Evolutionary conservation across 441 rosid species (phyloP).

Genomic region (Kokia cookei): DNA sequence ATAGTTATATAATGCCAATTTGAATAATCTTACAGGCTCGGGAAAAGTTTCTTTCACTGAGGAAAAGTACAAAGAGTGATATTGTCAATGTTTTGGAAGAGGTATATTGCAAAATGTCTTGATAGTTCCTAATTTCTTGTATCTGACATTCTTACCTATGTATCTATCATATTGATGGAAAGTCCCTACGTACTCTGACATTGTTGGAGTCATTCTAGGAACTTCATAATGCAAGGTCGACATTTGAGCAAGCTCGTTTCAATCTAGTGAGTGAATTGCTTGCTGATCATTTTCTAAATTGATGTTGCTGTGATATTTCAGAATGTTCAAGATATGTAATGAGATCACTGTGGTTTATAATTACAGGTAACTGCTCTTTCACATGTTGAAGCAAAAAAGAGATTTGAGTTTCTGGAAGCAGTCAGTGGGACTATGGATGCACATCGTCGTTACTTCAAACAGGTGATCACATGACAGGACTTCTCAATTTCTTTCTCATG

Average conservation of each 20-base stretch:
- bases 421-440: slow-evolving; percentile 99
- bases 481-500: slow-evolving; percentile 9
- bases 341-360: not conserved
- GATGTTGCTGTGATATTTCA: slow-evolving; percentile 1
- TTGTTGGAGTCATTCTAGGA: slow-evolving; percentile 47
- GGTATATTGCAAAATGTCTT: slow-evolving; percentile 35
- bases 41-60: slow-evolving; percentile 91
- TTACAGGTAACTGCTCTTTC: slow-evolving; percentile 87
- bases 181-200: not conserved
- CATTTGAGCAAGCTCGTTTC: slow-evolving; percentile 94
- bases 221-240: slow-evolving; percentile 83
- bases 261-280: slow-evolving; percentile 56
- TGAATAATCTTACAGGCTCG: slow-evolving; percentile 60
- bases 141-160: not conserved
- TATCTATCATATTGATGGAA: slow-evolving; percentile 7
- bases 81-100: slow-evolving; percentile 77
- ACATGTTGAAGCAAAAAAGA: slow-evolving; percentile 93
- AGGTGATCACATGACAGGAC: slow-evolving; percentile 32
- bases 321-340: not conserved
- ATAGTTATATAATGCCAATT: not conserved
- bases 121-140: not conserved
- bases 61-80: slow-evolving; percentile 87
- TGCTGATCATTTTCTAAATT: not conserved
- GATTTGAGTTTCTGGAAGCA: slow-evolving; percentile 98
- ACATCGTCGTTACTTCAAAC: slow-evolving; percentile 97